These are phyloP conservation scores for Diddensiella caesifluorescens DNA, from an alignment of 805 yeast genomes.

Conservation along the genomic window DNA sequence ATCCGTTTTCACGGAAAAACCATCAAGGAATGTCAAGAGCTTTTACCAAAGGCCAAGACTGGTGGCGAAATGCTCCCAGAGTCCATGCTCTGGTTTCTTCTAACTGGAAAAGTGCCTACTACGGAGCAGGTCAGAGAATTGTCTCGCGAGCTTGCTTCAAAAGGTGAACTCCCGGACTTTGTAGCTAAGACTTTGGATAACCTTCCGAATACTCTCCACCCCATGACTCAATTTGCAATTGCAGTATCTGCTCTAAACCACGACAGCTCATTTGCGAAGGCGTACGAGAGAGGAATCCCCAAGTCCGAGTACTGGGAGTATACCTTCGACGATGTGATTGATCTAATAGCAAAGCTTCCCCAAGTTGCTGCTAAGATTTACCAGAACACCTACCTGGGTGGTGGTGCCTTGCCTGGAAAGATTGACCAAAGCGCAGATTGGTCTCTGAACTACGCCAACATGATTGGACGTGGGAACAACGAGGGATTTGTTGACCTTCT, in stretches of 20 bases:
- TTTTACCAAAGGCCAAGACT: slow-evolving; percentile 55
- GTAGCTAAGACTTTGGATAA: slow-evolving; percentile 55
- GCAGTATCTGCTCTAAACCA: slow-evolving; percentile 70
- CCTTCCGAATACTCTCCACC: slow-evolving; percentile 66
- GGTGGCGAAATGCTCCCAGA: slow-evolving; percentile 59
- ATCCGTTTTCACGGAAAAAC: slow-evolving; percentile 75
- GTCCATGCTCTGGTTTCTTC: slow-evolving; percentile 65
- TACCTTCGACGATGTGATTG: slow-evolving; percentile 65
- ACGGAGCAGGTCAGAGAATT: slow-evolving; percentile 52
- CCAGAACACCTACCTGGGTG: slow-evolving; percentile 53
- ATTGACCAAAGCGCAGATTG: slow-evolving; percentile 45
- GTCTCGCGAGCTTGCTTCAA: slow-evolving; percentile 56
- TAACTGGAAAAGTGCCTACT: slow-evolving; percentile 70
- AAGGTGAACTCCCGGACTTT: slow-evolving; percentile 61
- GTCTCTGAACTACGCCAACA: slow-evolving; percentile 60
- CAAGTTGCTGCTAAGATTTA: slow-evolving; percentile 69
- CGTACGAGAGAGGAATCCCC: slow-evolving; percentile 63
- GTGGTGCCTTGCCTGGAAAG: slow-evolving; percentile 45
- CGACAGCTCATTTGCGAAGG: slow-evolving; percentile 64
- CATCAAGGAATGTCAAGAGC: slow-evolving; percentile 62
- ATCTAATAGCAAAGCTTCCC: slow-evolving; percentile 69
- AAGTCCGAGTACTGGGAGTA: slow-evolving; percentile 72
- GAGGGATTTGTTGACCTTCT: slow-evolving; percentile 70
- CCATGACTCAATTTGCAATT: slow-evolving; percentile 78
- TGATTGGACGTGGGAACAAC: slow-evolving; percentile 55